Evolutionary conservation across 2,329 filamentous ascomycete genomes (phyloP).

Genomic region (Claviceps paspali): DNA sequence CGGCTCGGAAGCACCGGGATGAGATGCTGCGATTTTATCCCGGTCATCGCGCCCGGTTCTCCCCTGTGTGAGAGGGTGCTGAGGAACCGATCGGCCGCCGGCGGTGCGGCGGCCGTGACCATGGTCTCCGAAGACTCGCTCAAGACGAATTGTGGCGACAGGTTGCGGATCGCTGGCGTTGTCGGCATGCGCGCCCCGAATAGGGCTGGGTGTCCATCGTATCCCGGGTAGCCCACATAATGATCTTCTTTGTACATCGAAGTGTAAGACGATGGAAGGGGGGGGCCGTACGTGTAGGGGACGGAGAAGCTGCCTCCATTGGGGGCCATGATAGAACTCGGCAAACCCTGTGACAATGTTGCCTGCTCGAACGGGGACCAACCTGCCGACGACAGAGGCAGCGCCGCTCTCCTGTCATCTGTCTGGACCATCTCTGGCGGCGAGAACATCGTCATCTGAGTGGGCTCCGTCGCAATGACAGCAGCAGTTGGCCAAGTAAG

Average conservation of each 20-base stretch:
- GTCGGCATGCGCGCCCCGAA: conserved; percentile 21
- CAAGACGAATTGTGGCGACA: conserved; percentile 31
- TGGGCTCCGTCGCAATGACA: conserved; percentile 28
- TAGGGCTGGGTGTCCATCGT: conserved; percentile 16
- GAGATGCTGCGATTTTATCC: conserved; percentile 14
- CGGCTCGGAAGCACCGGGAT: conserved; percentile 21
- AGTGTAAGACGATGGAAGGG: conserved; percentile 18
- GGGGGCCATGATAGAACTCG: conserved; percentile 10
- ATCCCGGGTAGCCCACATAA: conserved; percentile 19
- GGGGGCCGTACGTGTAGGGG: conserved; percentile 13
- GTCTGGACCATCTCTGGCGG: conserved; percentile 17
- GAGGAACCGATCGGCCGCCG: conserved; percentile 18
- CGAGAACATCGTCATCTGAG: conserved; percentile 32
- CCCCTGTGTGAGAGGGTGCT: conserved; percentile 22
- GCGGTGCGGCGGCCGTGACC: conserved; percentile 27
- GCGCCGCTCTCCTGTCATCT: conserved; percentile 17
- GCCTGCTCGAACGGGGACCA: conserved; percentile 19
- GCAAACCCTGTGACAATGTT: conserved; percentile 8
- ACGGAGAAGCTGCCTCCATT: conserved; percentile 14
- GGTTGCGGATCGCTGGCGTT: conserved; percentile 31
- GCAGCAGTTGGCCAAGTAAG: conserved; percentile 22
- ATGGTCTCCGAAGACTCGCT: conserved; percentile 33
- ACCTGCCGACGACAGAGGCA: conserved; percentile 11
- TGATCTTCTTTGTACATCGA: conserved; percentile 17
- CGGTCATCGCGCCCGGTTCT: conserved; percentile 26